Evolutionary conservation across 2,329 filamentous ascomycete species (phyloP).

Genomic region (Stachybotrys echinatus): DNA sequence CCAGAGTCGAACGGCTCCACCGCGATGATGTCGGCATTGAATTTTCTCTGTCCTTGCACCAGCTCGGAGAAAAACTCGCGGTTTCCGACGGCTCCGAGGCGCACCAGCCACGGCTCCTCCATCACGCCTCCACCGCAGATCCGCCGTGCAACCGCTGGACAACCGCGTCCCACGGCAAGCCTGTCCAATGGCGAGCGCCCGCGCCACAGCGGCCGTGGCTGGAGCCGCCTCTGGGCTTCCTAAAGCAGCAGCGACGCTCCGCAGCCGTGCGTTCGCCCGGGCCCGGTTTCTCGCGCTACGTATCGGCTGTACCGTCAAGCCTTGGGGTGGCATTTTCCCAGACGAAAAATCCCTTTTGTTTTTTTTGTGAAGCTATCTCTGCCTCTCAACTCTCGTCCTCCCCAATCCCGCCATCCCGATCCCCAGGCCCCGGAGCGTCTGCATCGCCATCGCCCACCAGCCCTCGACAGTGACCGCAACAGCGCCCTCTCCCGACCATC

Average conservation of each 20-base stretch:
- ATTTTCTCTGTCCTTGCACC: neutral
- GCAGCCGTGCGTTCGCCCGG: neutral
- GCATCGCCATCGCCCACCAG: too few relatives aligned
- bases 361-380: slow-evolving; percentile 1
- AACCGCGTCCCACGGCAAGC: neutral
- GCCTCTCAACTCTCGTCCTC: neutral
- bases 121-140: too few relatives aligned
- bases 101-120: slow-evolving; percentile 10
- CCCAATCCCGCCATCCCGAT: neutral
- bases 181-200: neutral
- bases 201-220: neutral
- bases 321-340: neutral
- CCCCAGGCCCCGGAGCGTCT: neutral
- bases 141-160: too few relatives aligned
- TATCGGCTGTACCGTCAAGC: neutral
- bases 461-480: neutral
- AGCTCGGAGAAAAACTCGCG: neutral
- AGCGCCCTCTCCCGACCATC: neutral
- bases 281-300: neutral
- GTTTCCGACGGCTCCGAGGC: slow-evolving; percentile 24
- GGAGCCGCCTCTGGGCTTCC: neutral
- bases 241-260: neutral
- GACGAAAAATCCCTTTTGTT: slow-evolving; percentile 2
- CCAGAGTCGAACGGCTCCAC: neutral
- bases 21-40: neutral